phyloP scores from a whole-genome alignment of 306 rosid genomes.

The Herpetospermum pedunculosum region DNA sequence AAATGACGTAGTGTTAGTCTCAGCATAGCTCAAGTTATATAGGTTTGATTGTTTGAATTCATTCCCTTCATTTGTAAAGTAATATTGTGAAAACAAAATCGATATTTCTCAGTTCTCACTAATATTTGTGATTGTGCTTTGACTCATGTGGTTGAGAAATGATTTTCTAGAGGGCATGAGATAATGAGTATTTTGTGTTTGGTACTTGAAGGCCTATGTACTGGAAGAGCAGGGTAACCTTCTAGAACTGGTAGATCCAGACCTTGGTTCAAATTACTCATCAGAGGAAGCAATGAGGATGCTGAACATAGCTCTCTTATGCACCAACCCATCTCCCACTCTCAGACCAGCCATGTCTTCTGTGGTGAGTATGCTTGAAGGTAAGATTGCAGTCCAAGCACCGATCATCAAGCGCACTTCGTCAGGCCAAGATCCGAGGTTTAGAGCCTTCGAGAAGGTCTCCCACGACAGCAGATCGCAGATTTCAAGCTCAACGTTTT shows the following conservation, averaged over 20 bases:
- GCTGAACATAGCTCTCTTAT: constrained; percentile 59
- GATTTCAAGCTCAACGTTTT: constrained; percentile 17
- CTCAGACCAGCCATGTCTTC: constrained; percentile 88
- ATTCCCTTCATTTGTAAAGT: not conserved
- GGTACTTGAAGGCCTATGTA: constrained; percentile 46
- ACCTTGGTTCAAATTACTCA: constrained; percentile 49
- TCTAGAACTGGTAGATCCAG: constrained; percentile 64
- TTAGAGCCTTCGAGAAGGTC: constrained; percentile 47
- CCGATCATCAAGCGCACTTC: constrained; percentile 34
- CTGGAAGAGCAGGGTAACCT: constrained; percentile 89
- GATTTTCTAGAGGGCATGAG: not conserved
- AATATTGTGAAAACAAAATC: too few species aligned
- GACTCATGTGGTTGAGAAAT: not conserved
- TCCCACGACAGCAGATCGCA: constrained; percentile 44
- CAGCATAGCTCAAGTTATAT: not conserved
- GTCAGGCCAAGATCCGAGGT: constrained; percentile 25
- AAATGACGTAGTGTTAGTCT: not conserved
- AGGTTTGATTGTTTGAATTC: too few species aligned
- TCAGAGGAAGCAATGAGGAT: constrained; percentile 61
- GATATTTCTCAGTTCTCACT: too few species aligned
- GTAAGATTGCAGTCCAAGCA: constrained; percentile 45
- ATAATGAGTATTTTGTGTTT: not conserved
- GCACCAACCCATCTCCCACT: constrained; percentile 90
- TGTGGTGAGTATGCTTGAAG: constrained; percentile 82
- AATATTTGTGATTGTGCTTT: not conserved